Conservation (phyloP, 768 basidiomycete genomes). For the Phlegmacium glaucopus region DNA sequence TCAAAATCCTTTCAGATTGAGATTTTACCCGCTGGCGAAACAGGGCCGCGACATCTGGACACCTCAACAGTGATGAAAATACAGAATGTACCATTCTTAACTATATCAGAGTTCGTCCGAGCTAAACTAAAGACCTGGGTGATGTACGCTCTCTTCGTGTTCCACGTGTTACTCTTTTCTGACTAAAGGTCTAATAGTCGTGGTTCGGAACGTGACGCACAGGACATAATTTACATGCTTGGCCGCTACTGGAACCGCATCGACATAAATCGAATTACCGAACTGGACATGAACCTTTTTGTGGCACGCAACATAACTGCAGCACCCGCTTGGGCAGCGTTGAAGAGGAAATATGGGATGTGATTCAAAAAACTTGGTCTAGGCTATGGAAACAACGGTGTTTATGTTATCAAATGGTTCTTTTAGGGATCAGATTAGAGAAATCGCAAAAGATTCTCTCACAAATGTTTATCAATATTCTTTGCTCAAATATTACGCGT, state of each 20-base stretch:
- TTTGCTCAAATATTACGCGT: constrained; percentile 9
- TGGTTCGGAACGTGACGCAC: constrained; percentile 67
- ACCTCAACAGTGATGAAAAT: constrained; percentile 62
- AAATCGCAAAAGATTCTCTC: constrained; percentile 13
- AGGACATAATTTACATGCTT: constrained; percentile 71
- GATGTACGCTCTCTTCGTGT: constrained; percentile 47
- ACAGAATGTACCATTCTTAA: constrained; percentile 74
- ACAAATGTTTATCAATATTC: constrained; percentile 13
- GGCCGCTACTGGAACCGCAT: constrained; percentile 77
- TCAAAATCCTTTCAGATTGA: constrained; percentile 55
- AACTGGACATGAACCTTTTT: constrained; percentile 82
- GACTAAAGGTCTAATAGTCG: constrained; percentile 43
- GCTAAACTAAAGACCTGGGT: constrained; percentile 84
- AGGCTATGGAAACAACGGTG: not conserved
- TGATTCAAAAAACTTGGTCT: constrained; percentile 18
- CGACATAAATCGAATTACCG: constrained; percentile 83
- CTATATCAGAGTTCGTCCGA: constrained; percentile 82
- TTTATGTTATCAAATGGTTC: no score
- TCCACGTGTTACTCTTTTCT: constrained; percentile 14
- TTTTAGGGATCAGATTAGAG: constrained; percentile 1
- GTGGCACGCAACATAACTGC: constrained; percentile 56
- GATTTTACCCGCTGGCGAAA: constrained; percentile 78
- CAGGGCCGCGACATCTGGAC: constrained; percentile 75
- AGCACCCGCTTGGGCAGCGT: constrained; percentile 68
- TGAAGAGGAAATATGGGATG: constrained; percentile 73